Evolutionary conservation across 331 rosid genomes (phyloP).

Genomic region (Quercus lobata): DNA sequence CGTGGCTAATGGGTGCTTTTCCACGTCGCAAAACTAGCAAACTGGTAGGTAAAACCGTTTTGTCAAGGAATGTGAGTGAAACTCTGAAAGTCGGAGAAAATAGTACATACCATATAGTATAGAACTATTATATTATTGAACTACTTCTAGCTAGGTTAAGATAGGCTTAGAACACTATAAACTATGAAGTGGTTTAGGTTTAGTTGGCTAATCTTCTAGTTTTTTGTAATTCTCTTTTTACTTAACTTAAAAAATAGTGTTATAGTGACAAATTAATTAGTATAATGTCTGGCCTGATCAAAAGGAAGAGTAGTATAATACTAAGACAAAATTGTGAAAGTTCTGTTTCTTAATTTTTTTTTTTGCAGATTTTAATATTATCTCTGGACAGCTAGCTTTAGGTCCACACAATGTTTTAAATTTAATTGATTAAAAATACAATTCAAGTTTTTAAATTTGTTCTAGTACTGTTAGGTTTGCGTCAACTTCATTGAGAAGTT

Average conservation of each 20-base stretch:
- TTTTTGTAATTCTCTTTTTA: background rate
- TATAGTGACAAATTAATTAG: background rate
- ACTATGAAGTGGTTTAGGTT: background rate
- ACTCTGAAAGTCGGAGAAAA: slow-evolving; percentile 18
- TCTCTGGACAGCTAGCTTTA: slow-evolving; percentile 4
- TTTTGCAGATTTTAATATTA: background rate
- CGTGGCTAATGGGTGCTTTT: slow-evolving; percentile 27
- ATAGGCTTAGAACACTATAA: background rate
- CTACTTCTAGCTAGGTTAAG: background rate
- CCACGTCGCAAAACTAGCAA: slow-evolving; percentile 35
- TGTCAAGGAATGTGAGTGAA: slow-evolving; percentile 9
- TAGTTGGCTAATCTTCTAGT: background rate
- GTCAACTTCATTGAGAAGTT: slow-evolving; percentile 37
- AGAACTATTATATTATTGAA: background rate
- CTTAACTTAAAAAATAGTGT: background rate
- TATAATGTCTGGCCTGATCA: background rate
- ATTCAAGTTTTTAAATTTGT: slow-evolving; percentile 5
- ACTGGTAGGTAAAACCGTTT: slow-evolving; percentile 59
- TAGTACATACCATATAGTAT: background rate
- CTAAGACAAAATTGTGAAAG: background rate
- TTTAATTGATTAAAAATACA: slow-evolving; percentile 16
- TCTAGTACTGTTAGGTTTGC: slow-evolving; percentile 45
- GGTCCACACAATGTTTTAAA: slow-evolving; percentile 39
- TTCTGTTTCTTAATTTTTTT: background rate
- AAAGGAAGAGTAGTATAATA: background rate